These are phyloP conservation scores for Colletotrichum chrysophilum DNA, from an alignment of 2,329 filamentous ascomycete genomes.

Conservation along the genomic window DNA sequence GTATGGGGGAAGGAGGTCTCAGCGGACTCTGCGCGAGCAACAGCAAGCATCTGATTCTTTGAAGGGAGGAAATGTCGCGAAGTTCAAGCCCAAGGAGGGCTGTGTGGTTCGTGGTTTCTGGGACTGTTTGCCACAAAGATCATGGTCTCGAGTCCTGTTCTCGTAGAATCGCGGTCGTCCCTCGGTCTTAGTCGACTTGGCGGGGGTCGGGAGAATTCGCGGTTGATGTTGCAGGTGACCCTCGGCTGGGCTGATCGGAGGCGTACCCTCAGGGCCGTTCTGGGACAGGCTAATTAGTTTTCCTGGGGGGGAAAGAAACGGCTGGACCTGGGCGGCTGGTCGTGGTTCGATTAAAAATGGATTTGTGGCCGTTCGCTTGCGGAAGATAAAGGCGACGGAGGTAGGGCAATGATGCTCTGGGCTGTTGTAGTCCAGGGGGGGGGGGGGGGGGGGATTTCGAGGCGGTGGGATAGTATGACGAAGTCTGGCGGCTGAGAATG, in stretches of 20 bases:
- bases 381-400: not conserved
- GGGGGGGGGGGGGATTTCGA: not conserved
- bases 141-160: constrained; percentile 4
- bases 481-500: not conserved
- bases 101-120: not conserved
- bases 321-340: not conserved
- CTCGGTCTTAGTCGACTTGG: constrained; percentile 6
- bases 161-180: not conserved
- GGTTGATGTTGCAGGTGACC: not conserved
- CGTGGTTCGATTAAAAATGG: not conserved
- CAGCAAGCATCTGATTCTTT: not conserved
- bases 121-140: not conserved
- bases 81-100: not conserved
- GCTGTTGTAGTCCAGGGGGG: not conserved
- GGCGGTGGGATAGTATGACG: not conserved
- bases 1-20: not conserved
- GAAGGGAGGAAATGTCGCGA: not conserved
- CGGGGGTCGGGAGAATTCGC: not conserved
- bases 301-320: not conserved
- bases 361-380: not conserved
- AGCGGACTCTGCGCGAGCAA: not conserved
- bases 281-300: not conserved
- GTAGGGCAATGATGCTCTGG: not conserved
- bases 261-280: not conserved
- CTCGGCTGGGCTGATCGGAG: not conserved